Evolutionary conservation across 2,329 filamentous ascomycete species (phyloP), one percentile per base, ranked within the genome.

Genomic region (Epicoccum sorghinum): DNA sequence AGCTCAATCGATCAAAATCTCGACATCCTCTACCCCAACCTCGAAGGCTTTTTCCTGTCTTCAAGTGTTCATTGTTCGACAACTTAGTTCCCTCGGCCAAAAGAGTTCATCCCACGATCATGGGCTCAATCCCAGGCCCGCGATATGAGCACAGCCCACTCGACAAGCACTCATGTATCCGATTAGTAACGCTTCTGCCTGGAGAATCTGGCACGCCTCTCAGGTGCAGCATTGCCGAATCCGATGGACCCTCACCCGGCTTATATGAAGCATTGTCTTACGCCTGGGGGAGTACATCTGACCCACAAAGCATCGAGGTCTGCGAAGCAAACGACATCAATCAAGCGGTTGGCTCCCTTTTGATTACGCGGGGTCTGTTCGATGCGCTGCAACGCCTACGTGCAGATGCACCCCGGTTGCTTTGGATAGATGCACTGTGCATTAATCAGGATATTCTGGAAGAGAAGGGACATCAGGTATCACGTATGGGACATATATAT

Each of bases 341-440:
- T 10, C 18, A 14, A 8, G 13, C 8, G 1, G 8, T 13, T 13
- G 24, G 13, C 1, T 4, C 12, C n/a, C 4, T 59, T 36, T 9
- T 48, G 4, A 42, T 60, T 4, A 53, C 52, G 5, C 27, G 22
- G 6, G 57, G 52, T 14, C 18, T 58, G 7, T 33, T 41, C 22
- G 36, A 33, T 9, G 55, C 47, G 1, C 30, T 60, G 23, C 45
- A 25, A 13, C 40, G 52, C 3, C 24, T 60, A 27, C 47, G 52
- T 3, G 9, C 27, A 2, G 39, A 47, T 4, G 7, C 23, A 22
- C 52, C 52, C 9, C 53, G 49, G 4, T 30, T 23, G 10, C 32
- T 61, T 1, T 64, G 61, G 59, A 29, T 58, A 32, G 61, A 64
- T 12, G 57, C 57, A 9, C 7, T 60, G 2, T 61, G 53, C n/a